A percentile compares a stretch with the other conserved stretches of the same genome.
Evolutionary conservation across 2,329 filamentous ascomycete genomes (phyloP).

Genomic region (Colletotrichum sp.): DNA sequence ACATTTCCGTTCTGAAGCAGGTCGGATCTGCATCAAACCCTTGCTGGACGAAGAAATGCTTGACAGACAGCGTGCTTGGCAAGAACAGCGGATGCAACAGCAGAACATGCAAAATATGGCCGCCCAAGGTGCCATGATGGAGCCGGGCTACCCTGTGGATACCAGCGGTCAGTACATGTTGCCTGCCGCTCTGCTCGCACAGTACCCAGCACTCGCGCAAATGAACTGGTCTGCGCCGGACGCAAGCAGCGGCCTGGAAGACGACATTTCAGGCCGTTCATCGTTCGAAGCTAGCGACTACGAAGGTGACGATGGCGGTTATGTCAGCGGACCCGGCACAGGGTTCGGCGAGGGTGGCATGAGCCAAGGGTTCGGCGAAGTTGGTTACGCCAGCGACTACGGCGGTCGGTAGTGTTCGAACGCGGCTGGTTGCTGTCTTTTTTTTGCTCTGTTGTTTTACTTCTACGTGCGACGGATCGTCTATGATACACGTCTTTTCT

Average conservation of each 20-base stretch:
- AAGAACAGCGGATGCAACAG: constrained; percentile 73
- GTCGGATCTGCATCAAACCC: constrained; percentile 96
- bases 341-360: constrained; percentile 63
- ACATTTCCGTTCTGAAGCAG: constrained; percentile 95
- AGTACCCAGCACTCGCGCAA: constrained; percentile 91
- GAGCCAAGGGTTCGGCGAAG: constrained; percentile 59
- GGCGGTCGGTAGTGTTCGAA: constrained; percentile 42
- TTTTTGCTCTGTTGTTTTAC: not conserved
- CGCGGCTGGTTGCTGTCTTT: not conserved
- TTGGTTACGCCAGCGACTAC: constrained; percentile 60
- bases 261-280: constrained; percentile 78
- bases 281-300: constrained; percentile 85
- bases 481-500: not conserved
- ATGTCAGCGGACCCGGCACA: constrained; percentile 67
- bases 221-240: constrained; percentile 78
- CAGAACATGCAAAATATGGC: constrained; percentile 66
- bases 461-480: not conserved
- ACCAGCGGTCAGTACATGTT: constrained; percentile 67
- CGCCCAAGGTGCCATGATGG: constrained; percentile 60
- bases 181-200: constrained; percentile 86
- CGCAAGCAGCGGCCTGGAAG: constrained; percentile 74
- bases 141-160: constrained; percentile 64
- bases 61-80: constrained; percentile 77
- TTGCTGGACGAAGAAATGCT: constrained; percentile 91
- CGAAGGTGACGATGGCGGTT: constrained; percentile 74